phyloP scores from a whole-genome alignment of 2,329 filamentous ascomycete species.

The Emmonsia crescens region DNA sequence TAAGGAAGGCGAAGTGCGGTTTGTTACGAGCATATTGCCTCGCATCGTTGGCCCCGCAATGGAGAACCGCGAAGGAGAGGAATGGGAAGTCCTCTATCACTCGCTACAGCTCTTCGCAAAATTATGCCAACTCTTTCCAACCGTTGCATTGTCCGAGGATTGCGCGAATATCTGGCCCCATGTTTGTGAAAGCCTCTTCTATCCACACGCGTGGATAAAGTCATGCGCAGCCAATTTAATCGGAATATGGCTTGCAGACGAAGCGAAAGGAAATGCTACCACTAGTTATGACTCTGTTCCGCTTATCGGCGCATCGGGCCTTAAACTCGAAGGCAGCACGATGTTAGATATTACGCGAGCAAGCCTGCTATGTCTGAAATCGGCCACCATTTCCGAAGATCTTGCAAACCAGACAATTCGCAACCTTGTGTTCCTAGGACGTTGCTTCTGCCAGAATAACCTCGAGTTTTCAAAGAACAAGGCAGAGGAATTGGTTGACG shows the following conservation, averaged over 20 bases:
- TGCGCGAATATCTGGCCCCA: conserved; percentile 59
- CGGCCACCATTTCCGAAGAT: conserved; percentile 55
- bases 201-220: conserved; percentile 64
- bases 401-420: conserved; percentile 70
- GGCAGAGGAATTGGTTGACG: conserved; percentile 29
- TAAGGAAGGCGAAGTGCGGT: conserved; percentile 56
- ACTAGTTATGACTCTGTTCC: conserved; percentile 46
- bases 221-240: conserved; percentile 63
- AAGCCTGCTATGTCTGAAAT: conserved; percentile 50
- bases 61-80: conserved; percentile 40
- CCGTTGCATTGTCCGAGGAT: conserved; percentile 49
- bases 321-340: conserved; percentile 54
- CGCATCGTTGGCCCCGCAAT: conserved; percentile 43
- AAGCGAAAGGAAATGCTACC: conserved; percentile 53
- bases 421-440: conserved; percentile 72
- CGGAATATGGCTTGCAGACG: conserved; percentile 67
- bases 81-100: conserved; percentile 63
- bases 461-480: conserved; percentile 34
- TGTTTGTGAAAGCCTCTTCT: conserved; percentile 58
- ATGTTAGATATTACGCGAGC: conserved; percentile 50
- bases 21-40: conserved; percentile 45
- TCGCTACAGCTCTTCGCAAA: conserved; percentile 59
- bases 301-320: conserved; percentile 58
- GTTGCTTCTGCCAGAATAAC: conserved; percentile 50
- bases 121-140: conserved; percentile 56